These are phyloP conservation scores for Erodium texanum DNA, from an alignment of 441 rosid species.

Conservation along the genomic window DNA sequence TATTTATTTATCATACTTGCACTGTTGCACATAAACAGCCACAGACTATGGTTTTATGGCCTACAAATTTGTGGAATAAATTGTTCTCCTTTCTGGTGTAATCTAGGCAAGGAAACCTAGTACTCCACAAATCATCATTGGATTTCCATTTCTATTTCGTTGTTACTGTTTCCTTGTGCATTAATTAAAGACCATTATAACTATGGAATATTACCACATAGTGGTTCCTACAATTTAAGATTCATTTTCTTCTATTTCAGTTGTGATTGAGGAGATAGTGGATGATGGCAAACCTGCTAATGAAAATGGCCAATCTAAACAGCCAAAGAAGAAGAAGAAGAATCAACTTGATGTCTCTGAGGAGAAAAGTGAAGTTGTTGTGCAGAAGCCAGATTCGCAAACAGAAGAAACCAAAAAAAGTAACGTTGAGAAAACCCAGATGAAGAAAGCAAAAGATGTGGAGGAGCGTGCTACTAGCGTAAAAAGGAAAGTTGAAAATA, in stretches of 20 bases:
- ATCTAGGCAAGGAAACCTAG: neutral
- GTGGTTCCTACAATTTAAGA: too few relatives aligned
- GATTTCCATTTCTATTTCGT: neutral
- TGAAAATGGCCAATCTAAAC: slow-evolving; percentile 33
- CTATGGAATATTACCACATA: too few relatives aligned
- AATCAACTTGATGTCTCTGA: slow-evolving; percentile 24
- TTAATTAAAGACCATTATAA: too few relatives aligned
- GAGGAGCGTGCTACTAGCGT: slow-evolving; percentile 31
- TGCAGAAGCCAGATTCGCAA: slow-evolving; percentile 26
- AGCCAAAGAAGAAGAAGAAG: slow-evolving; percentile 26
- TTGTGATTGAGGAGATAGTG: slow-evolving; percentile 85
- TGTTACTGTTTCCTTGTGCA: neutral
- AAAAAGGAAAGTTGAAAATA: slow-evolving; percentile 54
- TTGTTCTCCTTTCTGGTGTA: neutral
- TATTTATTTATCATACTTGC: neutral
- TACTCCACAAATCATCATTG: neutral
- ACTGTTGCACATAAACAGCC: neutral
- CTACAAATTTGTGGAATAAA: too few relatives aligned
- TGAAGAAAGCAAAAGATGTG: slow-evolving; percentile 26
- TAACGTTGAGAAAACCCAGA: slow-evolving; percentile 20
- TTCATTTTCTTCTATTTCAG: slow-evolving; percentile 25
- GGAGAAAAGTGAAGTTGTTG: too few relatives aligned
- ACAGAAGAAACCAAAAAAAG: slow-evolving; percentile 17
- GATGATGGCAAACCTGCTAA: slow-evolving; percentile 53
- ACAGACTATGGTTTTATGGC: too few relatives aligned